A percentile compares a stretch with the other conserved stretches of the same genome.
Conservation (phyloP, 202 grass and related monocot genomes). For the Sporobolus alterniflorus region DNA sequence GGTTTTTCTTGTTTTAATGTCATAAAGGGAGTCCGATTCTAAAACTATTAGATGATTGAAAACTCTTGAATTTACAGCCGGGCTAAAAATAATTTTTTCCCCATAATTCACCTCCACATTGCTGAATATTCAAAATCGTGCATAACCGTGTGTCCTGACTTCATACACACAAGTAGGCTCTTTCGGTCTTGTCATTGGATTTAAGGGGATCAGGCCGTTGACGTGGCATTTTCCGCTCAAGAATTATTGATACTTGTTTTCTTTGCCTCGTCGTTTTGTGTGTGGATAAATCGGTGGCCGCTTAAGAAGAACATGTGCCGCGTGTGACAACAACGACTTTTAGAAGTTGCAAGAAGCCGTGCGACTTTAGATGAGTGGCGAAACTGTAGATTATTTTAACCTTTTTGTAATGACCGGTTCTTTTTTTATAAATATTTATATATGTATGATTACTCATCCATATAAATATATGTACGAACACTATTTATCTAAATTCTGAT, state of each 20-base stretch:
- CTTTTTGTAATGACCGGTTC: too few relatives aligned
- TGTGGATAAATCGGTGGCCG: conserved; percentile 1
- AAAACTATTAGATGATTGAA: too few relatives aligned
- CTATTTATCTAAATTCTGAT: too few relatives aligned
- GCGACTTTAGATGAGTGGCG: conserved; percentile 5
- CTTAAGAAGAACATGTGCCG: conserved; percentile 29
- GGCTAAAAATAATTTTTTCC: too few relatives aligned
- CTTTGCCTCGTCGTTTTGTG: neutral
- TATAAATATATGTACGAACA: too few relatives aligned
- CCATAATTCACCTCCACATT: neutral
- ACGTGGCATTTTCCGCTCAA: neutral
- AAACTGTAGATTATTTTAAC: neutral
- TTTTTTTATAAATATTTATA: too few relatives aligned
- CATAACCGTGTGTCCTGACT: neutral
- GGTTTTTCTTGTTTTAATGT: too few relatives aligned
- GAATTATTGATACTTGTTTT: neutral
- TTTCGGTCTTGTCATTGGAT: neutral
- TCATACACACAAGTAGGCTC: neutral
- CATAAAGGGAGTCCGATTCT: too few relatives aligned
- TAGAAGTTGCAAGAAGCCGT: conserved; percentile 14
- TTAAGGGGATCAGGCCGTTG: neutral
- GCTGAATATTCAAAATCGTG: neutral
- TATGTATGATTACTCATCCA: too few relatives aligned
- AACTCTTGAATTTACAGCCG: too few relatives aligned
- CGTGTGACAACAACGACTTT: neutral